Evolutionary conservation across 345 rosid genomes (phyloP), one percentile per base, ranked within the genome.

Genomic region (Aegle marmelos): DNA sequence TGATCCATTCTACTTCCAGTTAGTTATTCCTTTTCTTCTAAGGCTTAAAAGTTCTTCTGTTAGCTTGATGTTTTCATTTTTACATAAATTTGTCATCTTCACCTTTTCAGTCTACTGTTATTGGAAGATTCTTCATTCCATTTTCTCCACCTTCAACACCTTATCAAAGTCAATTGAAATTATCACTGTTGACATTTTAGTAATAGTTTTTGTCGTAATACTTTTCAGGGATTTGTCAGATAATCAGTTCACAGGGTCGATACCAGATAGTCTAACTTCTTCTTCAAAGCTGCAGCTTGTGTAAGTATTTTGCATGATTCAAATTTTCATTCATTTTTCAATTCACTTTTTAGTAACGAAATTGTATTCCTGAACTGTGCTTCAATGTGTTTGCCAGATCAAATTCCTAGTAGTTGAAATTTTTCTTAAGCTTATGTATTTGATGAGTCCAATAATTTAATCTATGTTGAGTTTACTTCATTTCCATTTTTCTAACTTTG

Each of bases 151-250:
- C 33, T 68, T 34, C 41, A 54, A 71, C 64, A 24, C 75, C 68
- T 45, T 61, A 17, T 67, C 17, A 48, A 64, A 33, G 63, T 66
- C 34, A 8, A 39, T 3, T 2, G 19, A 68, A 28, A 58, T 62
- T 66, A 61, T 64, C 10, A 58, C 7, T 19, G 21, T 61, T 62
- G 41, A 34, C 59, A 57, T 83, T 76, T 41, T 53, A 73, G 22
- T 25, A 48, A 45, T 41, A 68, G 27, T 66, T 37, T 16, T 53
- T 34, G 33, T 53, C 9, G 73, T 68, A 72, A 13, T 75, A 28
- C 61, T 57, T 83, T 76, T 78, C 82, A 94, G 99, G 85, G 99
- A 96, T 83, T 90, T 96, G 78, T 92, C 98, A 56, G 80, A 89
- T 75, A 96, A 96, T 85, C 90, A 89, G 82, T 83, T 94, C 79